phyloP scores from a whole-genome alignment of 1,284 basidiomycete species.

The Cutaneotrichosporon mucoides region DNA sequence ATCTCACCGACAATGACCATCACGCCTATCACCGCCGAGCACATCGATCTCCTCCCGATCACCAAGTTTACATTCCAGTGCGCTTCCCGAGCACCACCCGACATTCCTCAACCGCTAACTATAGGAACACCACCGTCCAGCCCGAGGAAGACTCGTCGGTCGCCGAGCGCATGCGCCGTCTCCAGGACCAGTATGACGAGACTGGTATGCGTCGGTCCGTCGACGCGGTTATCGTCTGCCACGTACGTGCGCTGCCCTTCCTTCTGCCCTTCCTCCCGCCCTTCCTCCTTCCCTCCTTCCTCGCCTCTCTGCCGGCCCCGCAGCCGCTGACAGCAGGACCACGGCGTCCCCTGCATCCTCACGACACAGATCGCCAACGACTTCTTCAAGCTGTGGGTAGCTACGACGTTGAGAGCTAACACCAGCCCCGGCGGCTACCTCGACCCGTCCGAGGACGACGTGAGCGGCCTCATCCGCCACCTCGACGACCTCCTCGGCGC shows the following conservation, averaged over 20 bases:
- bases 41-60: constrained; percentile 12
- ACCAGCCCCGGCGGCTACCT: constrained; percentile 93
- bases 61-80: constrained; percentile 20
- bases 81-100: not conserved
- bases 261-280: not conserved
- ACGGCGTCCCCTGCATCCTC: constrained; percentile 89
- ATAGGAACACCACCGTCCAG: constrained; percentile 56
- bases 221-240: constrained; percentile 93
- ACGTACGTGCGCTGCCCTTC: constrained; percentile 51
- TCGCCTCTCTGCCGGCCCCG: too few species aligned
- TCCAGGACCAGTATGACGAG: constrained; percentile 95
- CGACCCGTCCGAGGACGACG: constrained; percentile 89
- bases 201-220: constrained; percentile 91
- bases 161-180: constrained; percentile 75
- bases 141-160: constrained; percentile 96
- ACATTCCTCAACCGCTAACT: not conserved
- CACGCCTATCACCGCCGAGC: not conserved
- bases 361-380: constrained; percentile 98
- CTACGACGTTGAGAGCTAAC: not conserved
- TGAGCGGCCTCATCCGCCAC: constrained; percentile 78
- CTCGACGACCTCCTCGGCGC: constrained; percentile 79
- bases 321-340: constrained; percentile 54
- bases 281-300: not conserved
- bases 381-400: constrained; percentile 90
- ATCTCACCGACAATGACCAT: not conserved